Conservation (phyloP, 306 rosid species). For the Myrica gale region DNA sequence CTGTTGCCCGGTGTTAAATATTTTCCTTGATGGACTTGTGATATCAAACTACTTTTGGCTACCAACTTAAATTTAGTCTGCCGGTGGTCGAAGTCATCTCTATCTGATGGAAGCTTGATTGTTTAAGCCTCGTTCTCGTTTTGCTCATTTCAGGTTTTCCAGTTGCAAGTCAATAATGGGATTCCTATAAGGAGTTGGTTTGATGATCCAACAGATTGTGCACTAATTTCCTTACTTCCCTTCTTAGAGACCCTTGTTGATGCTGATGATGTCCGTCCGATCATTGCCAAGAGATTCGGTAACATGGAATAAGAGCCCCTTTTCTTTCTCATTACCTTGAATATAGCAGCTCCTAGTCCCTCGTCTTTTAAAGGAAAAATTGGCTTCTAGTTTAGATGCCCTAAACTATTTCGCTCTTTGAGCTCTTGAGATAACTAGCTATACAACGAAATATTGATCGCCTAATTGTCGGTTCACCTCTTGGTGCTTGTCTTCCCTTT, state of each 20-base stretch:
- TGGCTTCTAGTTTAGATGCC: conserved; percentile 57
- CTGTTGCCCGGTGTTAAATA: background rate
- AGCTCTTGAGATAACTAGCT: conserved; percentile 64
- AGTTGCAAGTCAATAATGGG: conserved; percentile 96
- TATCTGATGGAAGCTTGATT: conserved; percentile 15
- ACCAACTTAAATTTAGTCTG: conserved; percentile 5
- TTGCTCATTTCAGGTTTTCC: conserved; percentile 78
- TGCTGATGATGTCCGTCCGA: conserved; percentile 95
- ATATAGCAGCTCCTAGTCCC: conserved; percentile 49
- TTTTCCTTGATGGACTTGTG: background rate
- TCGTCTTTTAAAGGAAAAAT: conserved; percentile 42
- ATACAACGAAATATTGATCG: conserved; percentile 50
- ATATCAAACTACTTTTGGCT: background rate
- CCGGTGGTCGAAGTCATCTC: background rate
- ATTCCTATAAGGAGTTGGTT: conserved; percentile 99
- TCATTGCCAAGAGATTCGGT: conserved; percentile 83
- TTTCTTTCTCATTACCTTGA: conserved; percentile 54
- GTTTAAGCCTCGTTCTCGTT: conserved; percentile 37
- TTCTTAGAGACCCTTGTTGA: conserved; percentile 88
- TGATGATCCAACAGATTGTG: conserved; percentile 86
- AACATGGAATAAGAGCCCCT: conserved; percentile 74
- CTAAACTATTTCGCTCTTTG: conserved; percentile 35
- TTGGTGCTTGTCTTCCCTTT: conserved; percentile 38
- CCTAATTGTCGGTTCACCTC: conserved; percentile 53
- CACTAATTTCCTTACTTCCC: conserved; percentile 87